Conservation (phyloP, 2,329 filamentous ascomycete genomes). For the Epichloe festucae region DNA sequence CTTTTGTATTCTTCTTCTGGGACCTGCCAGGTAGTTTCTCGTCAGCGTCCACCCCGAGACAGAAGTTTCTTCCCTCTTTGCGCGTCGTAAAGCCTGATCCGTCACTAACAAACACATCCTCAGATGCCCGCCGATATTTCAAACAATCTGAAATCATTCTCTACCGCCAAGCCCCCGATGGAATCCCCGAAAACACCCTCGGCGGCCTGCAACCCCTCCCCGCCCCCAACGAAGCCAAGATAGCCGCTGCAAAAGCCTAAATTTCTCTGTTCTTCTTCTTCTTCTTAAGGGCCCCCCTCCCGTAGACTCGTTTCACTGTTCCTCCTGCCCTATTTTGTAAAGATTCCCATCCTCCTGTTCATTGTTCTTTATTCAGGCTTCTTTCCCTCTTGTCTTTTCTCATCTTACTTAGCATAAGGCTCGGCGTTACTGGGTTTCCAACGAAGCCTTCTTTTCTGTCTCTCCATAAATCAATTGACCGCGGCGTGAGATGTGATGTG, state of each 20-base stretch:
- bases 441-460: background rate
- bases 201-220: constrained; percentile 28
- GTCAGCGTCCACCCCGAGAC: too few relatives aligned
- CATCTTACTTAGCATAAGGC: constrained; percentile 22
- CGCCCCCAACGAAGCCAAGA: constrained; percentile 31
- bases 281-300: background rate
- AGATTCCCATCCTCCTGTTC: background rate
- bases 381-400: constrained; percentile 7
- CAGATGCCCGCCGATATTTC: constrained; percentile 92
- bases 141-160: constrained; percentile 98
- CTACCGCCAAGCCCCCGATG: constrained; percentile 65
- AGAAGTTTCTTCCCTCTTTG: too few relatives aligned
- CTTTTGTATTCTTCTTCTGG: background rate
- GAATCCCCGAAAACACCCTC: constrained; percentile 17
- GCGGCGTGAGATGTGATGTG: too few relatives aligned
- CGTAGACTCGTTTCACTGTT: background rate
- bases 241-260: constrained; percentile 24
- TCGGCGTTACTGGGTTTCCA: constrained; percentile 22
- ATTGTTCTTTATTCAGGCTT: background rate
- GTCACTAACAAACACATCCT: background rate
- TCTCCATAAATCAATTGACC: background rate
- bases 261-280: background rate
- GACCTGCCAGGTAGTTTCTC: too few relatives aligned
- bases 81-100: too few relatives aligned
- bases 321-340: background rate